Percentiles rank a stretch among this genome's conserved stretches.
These are phyloP conservation scores for Diddensiella santjacobensis DNA, from an alignment of 805 yeast genomes.

Conservation along the genomic window DNA sequence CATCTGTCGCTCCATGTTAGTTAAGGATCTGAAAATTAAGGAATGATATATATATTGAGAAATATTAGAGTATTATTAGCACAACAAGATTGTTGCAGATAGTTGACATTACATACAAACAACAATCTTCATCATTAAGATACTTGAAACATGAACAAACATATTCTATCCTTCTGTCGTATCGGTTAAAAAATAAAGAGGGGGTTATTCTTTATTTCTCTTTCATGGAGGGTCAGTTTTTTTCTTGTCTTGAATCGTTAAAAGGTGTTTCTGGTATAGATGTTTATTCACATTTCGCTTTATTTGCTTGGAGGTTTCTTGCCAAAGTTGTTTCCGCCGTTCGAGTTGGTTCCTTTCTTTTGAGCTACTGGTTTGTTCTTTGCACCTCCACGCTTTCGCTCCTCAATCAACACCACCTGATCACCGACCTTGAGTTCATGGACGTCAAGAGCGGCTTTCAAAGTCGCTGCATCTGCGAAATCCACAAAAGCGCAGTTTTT, in stretches of 20 bases:
- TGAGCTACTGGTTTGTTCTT: slow-evolving; percentile 14
- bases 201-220: too few relatives aligned
- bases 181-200: too few relatives aligned
- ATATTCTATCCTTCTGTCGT: too few relatives aligned
- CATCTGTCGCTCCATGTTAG: slow-evolving; percentile 76
- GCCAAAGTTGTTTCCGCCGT: not conserved
- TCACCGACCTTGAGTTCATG: slow-evolving; percentile 31
- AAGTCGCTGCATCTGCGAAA: slow-evolving; percentile 30
- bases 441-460: slow-evolving; percentile 31
- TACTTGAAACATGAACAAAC: too few relatives aligned
- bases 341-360: slow-evolving; percentile 5
- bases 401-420: slow-evolving; percentile 30
- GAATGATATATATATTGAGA: too few relatives aligned
- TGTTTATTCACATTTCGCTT: too few relatives aligned
- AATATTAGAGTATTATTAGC: not conserved
- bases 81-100: not conserved
- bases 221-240: too few relatives aligned
- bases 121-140: not conserved
- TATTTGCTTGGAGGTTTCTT: not conserved
- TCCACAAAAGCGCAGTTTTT: slow-evolving; percentile 38
- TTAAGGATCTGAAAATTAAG: slow-evolving; percentile 60
- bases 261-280: too few relatives aligned
- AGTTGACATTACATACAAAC: not conserved
- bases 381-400: slow-evolving; percentile 32
- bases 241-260: too few relatives aligned